A percentile compares a stretch with the other conserved stretches of the same genome.
Evolutionary conservation across 805 yeast species (phyloP).

Genomic region (Saccharomycopsis malanga): DNA sequence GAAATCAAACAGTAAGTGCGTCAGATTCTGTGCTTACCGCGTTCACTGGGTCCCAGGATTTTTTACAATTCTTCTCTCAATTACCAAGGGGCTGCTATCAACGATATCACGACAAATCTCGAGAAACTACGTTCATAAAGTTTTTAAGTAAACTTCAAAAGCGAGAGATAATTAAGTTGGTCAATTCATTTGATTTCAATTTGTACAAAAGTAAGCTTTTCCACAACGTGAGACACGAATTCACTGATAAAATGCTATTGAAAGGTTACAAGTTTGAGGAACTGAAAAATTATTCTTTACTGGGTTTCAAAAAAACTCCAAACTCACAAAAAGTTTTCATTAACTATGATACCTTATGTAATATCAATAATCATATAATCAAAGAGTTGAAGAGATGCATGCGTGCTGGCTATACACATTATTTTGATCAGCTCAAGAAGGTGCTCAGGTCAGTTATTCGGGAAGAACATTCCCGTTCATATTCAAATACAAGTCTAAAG

Average conservation of each 20-base stretch:
- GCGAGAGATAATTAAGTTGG: background rate
- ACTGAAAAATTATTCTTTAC: background rate
- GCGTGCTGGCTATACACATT: background rate
- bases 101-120: background rate
- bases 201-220: conserved; percentile 1
- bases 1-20: background rate
- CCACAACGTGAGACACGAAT: conserved; percentile 8
- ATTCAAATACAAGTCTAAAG: background rate
- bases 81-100: background rate
- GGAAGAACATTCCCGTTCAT: background rate
- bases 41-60: background rate
- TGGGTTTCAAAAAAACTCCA: conserved; percentile 11
- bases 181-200: background rate
- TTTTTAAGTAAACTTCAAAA: background rate
- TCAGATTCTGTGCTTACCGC: background rate
- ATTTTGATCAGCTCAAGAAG: background rate
- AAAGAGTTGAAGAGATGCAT: background rate
- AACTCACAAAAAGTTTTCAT: background rate
- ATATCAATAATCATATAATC: background rate
- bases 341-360: background rate
- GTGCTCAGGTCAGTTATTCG: background rate
- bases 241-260: conserved; percentile 6
- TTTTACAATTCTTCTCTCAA: background rate
- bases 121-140: background rate
- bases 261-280: conserved; percentile 12